phyloP scores from a whole-genome alignment of 805 yeast genomes.

The Myxozyma neglecta region DNA sequence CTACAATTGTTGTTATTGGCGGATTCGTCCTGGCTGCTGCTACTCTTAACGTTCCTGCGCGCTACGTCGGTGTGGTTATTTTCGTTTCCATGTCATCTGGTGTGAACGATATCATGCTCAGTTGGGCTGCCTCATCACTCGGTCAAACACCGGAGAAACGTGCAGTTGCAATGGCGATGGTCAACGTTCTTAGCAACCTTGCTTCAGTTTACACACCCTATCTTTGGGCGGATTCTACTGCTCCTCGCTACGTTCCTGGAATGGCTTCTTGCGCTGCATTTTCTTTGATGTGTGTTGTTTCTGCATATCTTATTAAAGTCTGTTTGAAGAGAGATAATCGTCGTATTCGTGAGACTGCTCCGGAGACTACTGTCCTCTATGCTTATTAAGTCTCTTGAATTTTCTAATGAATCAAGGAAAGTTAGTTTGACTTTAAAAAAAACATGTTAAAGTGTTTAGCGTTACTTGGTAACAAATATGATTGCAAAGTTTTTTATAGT shows the following conservation, averaged over 20 bases:
- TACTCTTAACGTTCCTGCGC: slow-evolving; percentile 12
- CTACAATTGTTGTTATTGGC: not conserved
- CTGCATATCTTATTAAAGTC: slow-evolving; percentile 12
- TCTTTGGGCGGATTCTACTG: slow-evolving; percentile 15
- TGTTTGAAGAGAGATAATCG: slow-evolving; percentile 15
- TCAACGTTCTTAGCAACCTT: slow-evolving; percentile 21
- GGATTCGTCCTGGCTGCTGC: slow-evolving; percentile 19
- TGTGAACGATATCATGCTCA: slow-evolving; percentile 21
- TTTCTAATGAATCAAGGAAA: too few relatives aligned
- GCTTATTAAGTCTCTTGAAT: too few relatives aligned
- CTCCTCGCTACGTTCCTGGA: slow-evolving; percentile 20
- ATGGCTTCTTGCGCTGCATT: slow-evolving; percentile 12
- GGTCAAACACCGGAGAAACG: slow-evolving; percentile 26
- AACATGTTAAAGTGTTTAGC: too few relatives aligned
- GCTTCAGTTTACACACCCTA: slow-evolving; percentile 21
- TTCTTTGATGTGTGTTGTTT: slow-evolving; percentile 7
- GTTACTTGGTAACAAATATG: too few relatives aligned
- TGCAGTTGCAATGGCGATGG: slow-evolving; percentile 18
- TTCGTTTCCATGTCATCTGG: slow-evolving; percentile 22
- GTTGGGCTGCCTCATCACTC: slow-evolving; percentile 24
- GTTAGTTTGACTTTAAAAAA: too few relatives aligned
- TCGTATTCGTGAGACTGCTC: not conserved
- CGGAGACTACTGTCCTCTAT: too few relatives aligned
- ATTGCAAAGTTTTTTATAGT: too few relatives aligned
- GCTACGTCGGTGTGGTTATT: slow-evolving; percentile 21